A percentile compares a stretch with the other conserved stretches of the same genome.
Evolutionary conservation across 192 early-diverging fungal genomes (phyloP).

Genomic region (Rhizoclosmatium globosum): DNA sequence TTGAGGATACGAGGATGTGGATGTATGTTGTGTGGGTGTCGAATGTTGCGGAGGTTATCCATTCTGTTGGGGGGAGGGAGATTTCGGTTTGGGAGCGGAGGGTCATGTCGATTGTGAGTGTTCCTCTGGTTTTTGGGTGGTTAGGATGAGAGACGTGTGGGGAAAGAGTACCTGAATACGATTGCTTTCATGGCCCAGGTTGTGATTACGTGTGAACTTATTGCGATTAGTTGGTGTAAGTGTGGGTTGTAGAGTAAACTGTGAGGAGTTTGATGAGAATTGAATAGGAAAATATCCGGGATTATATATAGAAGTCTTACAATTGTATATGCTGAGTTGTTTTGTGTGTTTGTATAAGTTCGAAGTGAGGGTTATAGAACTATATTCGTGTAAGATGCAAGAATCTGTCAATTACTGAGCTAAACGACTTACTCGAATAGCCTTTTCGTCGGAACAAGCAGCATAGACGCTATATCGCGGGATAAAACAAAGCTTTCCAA

Average conservation of each 20-base stretch:
- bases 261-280: background rate
- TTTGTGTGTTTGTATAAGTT: constrained; percentile 40
- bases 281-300: too few relatives aligned
- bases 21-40: constrained; percentile 41
- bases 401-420: background rate
- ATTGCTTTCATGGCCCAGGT: constrained; percentile 35
- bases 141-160: background rate
- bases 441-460: constrained; percentile 39
- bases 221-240: constrained; percentile 48
- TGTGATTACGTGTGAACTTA: constrained; percentile 45
- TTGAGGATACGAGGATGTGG: constrained; percentile 50
- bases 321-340: constrained; percentile 47
- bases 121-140: constrained; percentile 25
- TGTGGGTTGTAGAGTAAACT: constrained; percentile 47
- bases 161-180: constrained; percentile 29
- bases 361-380: constrained; percentile 62
- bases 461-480: constrained; percentile 47
- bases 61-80: constrained; percentile 46
- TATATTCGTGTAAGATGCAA: background rate
- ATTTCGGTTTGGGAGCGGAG: constrained; percentile 34
- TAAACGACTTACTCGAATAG: constrained; percentile 39
- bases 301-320: constrained; percentile 33
- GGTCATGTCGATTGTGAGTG: constrained; percentile 33
- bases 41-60: constrained; percentile 52
- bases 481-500: constrained; percentile 48